Evolutionary conservation across 1,284 basidiomycete species (phyloP).

Genomic region (Ceratobasidium sp.): DNA sequence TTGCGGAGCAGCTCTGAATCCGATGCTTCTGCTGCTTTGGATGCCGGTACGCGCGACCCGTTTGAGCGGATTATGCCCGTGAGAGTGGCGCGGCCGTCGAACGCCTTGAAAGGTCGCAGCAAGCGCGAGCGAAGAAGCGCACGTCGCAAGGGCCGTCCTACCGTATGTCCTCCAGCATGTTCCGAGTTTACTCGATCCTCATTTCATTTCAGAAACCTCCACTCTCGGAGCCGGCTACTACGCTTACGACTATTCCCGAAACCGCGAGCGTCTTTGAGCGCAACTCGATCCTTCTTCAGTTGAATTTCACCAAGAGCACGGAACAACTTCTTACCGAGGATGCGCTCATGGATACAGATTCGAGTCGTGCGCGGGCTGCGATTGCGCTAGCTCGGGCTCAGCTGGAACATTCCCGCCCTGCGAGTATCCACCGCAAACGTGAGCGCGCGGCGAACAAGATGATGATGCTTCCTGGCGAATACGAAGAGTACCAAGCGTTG

Average conservation of each 20-base stretch:
- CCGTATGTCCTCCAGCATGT: neutral
- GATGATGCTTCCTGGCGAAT: conserved; percentile 33
- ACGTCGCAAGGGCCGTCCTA: conserved; percentile 1
- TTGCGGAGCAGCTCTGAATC: conserved; percentile 19
- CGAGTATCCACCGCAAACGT: conserved; percentile 14
- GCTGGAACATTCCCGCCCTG: conserved; percentile 33
- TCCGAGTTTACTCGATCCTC: neutral
- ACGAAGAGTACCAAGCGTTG: conserved; percentile 8
- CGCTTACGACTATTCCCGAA: conserved; percentile 17
- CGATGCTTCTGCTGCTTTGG: neutral
- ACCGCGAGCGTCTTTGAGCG: neutral
- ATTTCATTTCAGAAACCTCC: neutral
- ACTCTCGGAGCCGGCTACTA: neutral
- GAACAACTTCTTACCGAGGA: conserved; percentile 5
- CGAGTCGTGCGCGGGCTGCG: conserved; percentile 19
- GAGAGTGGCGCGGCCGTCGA: neutral
- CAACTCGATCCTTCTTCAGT: neutral
- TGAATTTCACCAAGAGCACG: neutral
- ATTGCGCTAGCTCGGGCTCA: conserved; percentile 30
- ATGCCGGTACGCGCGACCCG: neutral
- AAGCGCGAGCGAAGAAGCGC: neutral
- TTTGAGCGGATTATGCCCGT: neutral
- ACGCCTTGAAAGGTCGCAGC: neutral
- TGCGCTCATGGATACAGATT: conserved; percentile 31
- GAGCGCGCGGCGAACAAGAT: conserved; percentile 22